Evolutionary conservation across 2,329 filamentous ascomycete genomes (phyloP).

Genomic region (Penicillium sp.): DNA sequence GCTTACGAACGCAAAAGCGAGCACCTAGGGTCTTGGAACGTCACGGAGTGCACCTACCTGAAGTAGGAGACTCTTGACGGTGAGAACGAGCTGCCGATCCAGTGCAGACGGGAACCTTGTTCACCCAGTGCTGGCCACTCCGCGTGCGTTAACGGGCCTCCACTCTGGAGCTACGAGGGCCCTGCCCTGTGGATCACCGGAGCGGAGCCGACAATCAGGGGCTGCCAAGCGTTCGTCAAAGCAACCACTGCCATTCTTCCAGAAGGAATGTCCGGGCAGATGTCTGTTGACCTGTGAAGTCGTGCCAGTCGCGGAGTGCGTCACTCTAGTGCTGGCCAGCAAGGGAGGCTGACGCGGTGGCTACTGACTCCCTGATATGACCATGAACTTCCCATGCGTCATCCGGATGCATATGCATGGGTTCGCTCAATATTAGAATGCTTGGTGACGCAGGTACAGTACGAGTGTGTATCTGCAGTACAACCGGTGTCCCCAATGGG

Average conservation of each 20-base stretch:
- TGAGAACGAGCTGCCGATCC: slow-evolving; percentile 15
- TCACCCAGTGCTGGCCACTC: not conserved
- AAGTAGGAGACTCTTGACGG: not conserved
- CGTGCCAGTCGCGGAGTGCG: slow-evolving; percentile 14
- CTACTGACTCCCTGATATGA: not conserved
- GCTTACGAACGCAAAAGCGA: not conserved
- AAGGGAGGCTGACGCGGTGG: not conserved
- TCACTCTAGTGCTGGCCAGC: slow-evolving; percentile 3
- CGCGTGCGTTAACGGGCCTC: not conserved
- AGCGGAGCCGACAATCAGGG: not conserved
- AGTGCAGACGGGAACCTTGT: slow-evolving; percentile 7
- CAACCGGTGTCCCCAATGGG: not conserved
- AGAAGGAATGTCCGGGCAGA: slow-evolving; percentile 13
- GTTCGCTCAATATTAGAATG: not conserved
- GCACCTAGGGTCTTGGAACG: not conserved
- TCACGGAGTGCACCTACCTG: not conserved
- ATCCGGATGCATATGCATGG: not conserved
- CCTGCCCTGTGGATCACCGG: slow-evolving; percentile 5
- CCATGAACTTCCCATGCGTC: not conserved
- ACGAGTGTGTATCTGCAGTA: not conserved
- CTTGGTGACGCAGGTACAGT: not conserved
- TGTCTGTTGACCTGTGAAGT: slow-evolving; percentile 9
- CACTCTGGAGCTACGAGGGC: slow-evolving; percentile 5
- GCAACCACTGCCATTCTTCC: slow-evolving; percentile 15
- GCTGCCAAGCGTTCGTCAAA: slow-evolving; percentile 1